Evolutionary conservation across 345 rosid species (phyloP).

Genomic region (Aethionema arabicum): DNA sequence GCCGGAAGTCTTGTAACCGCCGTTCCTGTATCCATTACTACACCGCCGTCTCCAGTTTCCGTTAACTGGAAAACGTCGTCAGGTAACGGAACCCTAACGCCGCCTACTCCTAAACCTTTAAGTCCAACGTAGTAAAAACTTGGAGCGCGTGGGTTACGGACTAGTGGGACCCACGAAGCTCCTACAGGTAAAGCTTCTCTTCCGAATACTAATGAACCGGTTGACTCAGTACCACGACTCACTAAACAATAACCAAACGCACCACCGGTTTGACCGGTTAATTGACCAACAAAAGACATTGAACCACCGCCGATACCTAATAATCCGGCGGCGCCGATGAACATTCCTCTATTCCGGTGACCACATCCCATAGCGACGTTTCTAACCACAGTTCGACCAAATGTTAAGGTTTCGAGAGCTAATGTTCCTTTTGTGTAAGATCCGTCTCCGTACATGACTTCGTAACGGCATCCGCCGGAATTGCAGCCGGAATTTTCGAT

Average conservation of each 20-base stretch:
- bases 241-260: constrained; percentile 91
- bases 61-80: constrained; percentile 51
- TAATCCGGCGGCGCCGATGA: constrained; percentile 88
- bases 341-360: constrained; percentile 87
- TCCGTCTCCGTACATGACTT: constrained; percentile 94
- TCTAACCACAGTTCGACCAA: constrained; percentile 51
- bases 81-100: constrained; percentile 52
- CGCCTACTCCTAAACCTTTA: constrained; percentile 83
- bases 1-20: constrained; percentile 88
- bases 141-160: constrained; percentile 71
- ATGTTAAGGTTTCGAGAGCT: constrained; percentile 86
- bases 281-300: constrained; percentile 85
- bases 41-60: constrained; percentile 74
- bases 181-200: constrained; percentile 77
- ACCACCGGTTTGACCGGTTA: constrained; percentile 81
- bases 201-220: constrained; percentile 84
- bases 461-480: constrained; percentile 76
- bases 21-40: constrained; percentile 97
- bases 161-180: constrained; percentile 85
- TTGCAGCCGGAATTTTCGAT: constrained; percentile 72
- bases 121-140: constrained; percentile 85
- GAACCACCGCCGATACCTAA: constrained; percentile 90
- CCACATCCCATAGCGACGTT: constrained; percentile 96
- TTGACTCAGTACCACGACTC: constrained; percentile 61
- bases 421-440: constrained; percentile 85